Conservation (phyloP, 2,329 filamentous ascomycete genomes). For the Clarireedia paspali region DNA sequence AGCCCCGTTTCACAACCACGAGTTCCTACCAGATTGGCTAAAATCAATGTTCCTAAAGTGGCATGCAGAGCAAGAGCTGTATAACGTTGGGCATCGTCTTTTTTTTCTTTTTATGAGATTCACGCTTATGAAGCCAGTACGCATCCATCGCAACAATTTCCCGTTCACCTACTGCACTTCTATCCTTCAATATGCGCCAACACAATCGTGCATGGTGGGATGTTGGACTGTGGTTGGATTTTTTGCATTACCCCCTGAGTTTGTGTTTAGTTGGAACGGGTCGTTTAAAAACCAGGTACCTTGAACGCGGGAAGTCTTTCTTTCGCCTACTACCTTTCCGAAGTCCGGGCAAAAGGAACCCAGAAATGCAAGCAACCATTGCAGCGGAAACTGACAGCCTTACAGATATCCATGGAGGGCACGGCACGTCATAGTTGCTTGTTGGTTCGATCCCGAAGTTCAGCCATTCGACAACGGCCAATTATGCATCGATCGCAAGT, state of each 20-base stretch:
- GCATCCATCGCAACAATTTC: neutral
- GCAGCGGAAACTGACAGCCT: slow-evolving; percentile 15
- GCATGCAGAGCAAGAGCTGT: neutral
- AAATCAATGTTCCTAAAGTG: slow-evolving; percentile 5
- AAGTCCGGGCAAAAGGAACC: slow-evolving; percentile 3
- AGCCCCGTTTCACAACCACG: slow-evolving; percentile 16
- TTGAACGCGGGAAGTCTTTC: neutral
- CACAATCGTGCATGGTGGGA: neutral
- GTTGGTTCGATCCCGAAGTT: neutral
- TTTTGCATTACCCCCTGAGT: neutral
- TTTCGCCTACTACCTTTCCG: slow-evolving; percentile 1
- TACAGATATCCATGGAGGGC: slow-evolving; percentile 6
- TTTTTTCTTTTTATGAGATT: neutral
- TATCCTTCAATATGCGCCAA: neutral
- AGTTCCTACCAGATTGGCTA: slow-evolving; percentile 13
- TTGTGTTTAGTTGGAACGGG: neutral
- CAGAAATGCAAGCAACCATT: slow-evolving; percentile 10
- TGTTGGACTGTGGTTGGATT: neutral
- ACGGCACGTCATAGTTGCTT: slow-evolving; percentile 6
- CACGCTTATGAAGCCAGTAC: neutral
- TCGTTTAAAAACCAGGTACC: neutral
- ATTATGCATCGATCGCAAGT: neutral
- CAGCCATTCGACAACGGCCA: neutral
- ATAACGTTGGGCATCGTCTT: slow-evolving; percentile 14
- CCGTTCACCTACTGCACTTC: neutral